phyloP scores from a whole-genome alignment of 2,329 filamentous ascomycete species.

The Chrysosporium keratinophilum region DNA sequence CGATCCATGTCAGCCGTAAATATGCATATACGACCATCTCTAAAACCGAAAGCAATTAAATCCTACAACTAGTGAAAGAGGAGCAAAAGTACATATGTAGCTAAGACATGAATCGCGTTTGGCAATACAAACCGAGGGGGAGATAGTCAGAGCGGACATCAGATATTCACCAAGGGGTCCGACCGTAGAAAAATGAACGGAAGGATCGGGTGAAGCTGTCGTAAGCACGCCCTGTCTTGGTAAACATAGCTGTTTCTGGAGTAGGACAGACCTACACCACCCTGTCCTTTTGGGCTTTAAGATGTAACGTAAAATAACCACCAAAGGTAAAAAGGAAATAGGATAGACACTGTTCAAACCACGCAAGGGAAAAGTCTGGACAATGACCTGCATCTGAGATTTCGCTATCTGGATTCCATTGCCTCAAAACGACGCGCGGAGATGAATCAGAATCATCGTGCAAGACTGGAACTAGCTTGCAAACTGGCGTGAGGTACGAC shows the following conservation, averaged over 20 bases:
- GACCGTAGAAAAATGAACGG: neutral
- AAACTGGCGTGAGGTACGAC: neutral
- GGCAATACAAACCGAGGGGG: neutral
- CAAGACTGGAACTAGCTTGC: neutral
- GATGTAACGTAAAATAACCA: neutral
- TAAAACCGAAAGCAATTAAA: constrained; percentile 4
- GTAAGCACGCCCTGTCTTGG: neutral
- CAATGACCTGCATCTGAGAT: constrained; percentile 1
- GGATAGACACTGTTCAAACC: neutral
- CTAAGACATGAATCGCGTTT: neutral
- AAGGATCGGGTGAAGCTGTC: constrained; percentile 2
- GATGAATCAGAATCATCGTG: neutral
- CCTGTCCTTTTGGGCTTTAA: constrained; percentile 3
- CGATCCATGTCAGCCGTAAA: neutral
- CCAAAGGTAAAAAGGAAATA: neutral
- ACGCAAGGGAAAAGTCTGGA: neutral
- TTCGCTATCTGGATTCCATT: neutral
- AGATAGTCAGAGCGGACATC: neutral
- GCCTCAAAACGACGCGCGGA: neutral
- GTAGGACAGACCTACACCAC: constrained; percentile 1
- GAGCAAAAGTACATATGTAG: neutral
- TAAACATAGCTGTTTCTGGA: neutral
- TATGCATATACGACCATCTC: neutral
- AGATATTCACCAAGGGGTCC: neutral
- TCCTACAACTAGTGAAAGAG: constrained; percentile 1